Conservation (phyloP, 148 eudicot species). For the Diospyros kaki region DNA sequence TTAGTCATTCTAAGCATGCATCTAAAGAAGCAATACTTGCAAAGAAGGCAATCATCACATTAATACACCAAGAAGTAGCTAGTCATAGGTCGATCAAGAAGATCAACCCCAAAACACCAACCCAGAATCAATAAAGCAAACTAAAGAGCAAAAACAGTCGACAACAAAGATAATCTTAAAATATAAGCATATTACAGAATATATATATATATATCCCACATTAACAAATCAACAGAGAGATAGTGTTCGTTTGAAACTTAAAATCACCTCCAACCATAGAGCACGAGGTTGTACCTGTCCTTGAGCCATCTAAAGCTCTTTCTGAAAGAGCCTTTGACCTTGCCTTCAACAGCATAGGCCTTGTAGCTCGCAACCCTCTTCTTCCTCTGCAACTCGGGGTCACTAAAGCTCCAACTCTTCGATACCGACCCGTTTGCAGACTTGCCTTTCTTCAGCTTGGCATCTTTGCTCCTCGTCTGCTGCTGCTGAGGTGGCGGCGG, state of each 20-base stretch:
- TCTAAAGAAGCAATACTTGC: too few relatives aligned
- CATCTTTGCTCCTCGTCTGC: conserved; percentile 27
- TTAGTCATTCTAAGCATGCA: too few relatives aligned
- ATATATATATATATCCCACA: neutral
- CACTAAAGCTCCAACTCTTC: conserved; percentile 52
- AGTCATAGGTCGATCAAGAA: too few relatives aligned
- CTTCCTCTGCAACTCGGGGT: conserved; percentile 77
- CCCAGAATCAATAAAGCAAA: too few relatives aligned
- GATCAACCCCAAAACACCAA: too few relatives aligned
- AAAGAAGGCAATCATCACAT: too few relatives aligned
- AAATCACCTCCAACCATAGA: conserved; percentile 40
- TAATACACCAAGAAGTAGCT: too few relatives aligned
- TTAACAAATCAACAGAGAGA: neutral
- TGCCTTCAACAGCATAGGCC: conserved; percentile 62
- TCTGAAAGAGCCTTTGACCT: conserved; percentile 57
- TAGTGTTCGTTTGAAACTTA: neutral
- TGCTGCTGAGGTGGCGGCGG: conserved; percentile 17
- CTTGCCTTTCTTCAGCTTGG: conserved; percentile 48
- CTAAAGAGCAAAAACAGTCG: too few relatives aligned
- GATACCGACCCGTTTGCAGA: conserved; percentile 45
- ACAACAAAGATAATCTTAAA: too few relatives aligned
- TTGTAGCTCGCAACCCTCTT: conserved; percentile 76
- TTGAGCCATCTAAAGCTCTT: conserved; percentile 74
- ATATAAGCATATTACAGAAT: neutral
- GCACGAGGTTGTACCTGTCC: conserved; percentile 43